A percentile compares a stretch with the other conserved stretches of the same genome.
These are phyloP conservation scores for Fusarium nisikadoi DNA, from an alignment of 2,329 filamentous ascomycete species.

Conservation along the genomic window DNA sequence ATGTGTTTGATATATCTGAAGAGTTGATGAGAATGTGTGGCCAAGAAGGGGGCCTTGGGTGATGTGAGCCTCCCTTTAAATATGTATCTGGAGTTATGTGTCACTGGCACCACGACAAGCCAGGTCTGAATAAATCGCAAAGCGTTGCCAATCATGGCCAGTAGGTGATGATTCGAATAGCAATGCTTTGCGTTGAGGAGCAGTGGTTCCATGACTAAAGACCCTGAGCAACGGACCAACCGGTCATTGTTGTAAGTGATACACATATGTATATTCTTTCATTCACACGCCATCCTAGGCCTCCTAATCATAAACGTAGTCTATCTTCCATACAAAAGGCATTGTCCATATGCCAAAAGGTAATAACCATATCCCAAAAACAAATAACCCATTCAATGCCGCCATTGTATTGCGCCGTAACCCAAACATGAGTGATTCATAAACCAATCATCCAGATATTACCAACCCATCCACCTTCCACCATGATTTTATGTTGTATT, in stretches of 20 bases:
- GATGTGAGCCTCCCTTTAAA: constrained; percentile 5
- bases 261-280: constrained; percentile 9
- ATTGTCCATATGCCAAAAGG: neutral
- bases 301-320: constrained; percentile 12
- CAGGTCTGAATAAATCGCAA: neutral
- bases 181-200: neutral
- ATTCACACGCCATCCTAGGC: constrained; percentile 20
- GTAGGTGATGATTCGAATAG: neutral
- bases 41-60: neutral
- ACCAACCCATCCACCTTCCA: constrained; percentile 10
- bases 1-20: neutral
- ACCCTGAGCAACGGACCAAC: neutral
- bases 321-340: constrained; percentile 18
- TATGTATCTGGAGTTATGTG: neutral
- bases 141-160: neutral
- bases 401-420: constrained; percentile 33
- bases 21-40: neutral
- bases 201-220: neutral
- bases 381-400: neutral
- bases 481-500: constrained; percentile 23
- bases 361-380: constrained; percentile 6
- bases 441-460: constrained; percentile 21
- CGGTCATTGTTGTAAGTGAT: neutral
- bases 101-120: neutral
- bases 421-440: constrained; percentile 26